These are phyloP conservation scores for Didymosphaeria variabile DNA, from an alignment of 2,329 filamentous ascomycete genomes.

Conservation along the genomic window DNA sequence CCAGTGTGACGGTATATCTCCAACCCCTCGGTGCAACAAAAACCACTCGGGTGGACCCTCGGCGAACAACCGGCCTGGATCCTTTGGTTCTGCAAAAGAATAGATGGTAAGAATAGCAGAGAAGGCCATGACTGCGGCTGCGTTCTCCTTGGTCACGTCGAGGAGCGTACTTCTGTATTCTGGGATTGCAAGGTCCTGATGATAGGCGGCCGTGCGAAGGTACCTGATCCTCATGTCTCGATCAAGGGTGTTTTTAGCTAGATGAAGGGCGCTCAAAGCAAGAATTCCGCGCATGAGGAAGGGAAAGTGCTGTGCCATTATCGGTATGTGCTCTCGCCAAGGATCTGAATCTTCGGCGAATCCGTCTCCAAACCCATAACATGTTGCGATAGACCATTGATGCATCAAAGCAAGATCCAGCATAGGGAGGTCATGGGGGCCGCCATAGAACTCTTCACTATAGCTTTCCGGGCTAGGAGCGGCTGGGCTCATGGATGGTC, in stretches of 20 bases:
- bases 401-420: conserved; percentile 25
- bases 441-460: conserved; percentile 14
- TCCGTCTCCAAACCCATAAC: conserved; percentile 26
- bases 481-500: conserved; percentile 16
- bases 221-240: conserved; percentile 14
- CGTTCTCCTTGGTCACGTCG: conserved; percentile 25
- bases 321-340: conserved; percentile 26
- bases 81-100: conserved; percentile 25
- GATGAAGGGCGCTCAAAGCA: conserved; percentile 27
- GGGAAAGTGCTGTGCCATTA: conserved; percentile 23
- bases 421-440: neutral
- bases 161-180: conserved; percentile 24
- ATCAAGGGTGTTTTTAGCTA: conserved; percentile 18
- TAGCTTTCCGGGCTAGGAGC: conserved; percentile 18
- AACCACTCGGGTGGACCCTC: conserved; percentile 23
- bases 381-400: conserved; percentile 29
- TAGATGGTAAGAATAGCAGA: conserved; percentile 25
- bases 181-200: conserved; percentile 30
- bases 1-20: conserved; percentile 24
- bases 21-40: conserved; percentile 24
- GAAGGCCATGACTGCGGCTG: conserved; percentile 25
- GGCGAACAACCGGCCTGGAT: conserved; percentile 15
- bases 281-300: conserved; percentile 34
- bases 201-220: conserved; percentile 22
- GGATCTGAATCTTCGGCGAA: conserved; percentile 20